phyloP scores from a whole-genome alignment of 306 rosid species.

The Castanea mollissima region DNA sequence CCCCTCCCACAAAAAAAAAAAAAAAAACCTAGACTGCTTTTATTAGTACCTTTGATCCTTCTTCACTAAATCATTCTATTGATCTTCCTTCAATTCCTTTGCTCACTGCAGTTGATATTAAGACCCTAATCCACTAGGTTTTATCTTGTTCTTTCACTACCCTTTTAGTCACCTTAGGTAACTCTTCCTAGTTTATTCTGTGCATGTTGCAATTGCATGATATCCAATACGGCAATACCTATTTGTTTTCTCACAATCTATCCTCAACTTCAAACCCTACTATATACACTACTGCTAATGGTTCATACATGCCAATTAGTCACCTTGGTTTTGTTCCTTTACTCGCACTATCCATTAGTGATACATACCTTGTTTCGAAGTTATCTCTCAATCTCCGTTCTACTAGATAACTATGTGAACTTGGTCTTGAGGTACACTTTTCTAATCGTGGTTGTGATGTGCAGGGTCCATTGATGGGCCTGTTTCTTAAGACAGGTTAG shows the following conservation, averaged over 20 bases:
- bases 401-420: background rate
- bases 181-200: background rate
- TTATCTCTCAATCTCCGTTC: background rate
- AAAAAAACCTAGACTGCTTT: background rate
- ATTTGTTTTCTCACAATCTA: background rate
- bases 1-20: no score
- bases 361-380: background rate
- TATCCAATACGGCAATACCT: background rate
- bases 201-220: background rate
- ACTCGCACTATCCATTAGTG: background rate
- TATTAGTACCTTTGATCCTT: background rate
- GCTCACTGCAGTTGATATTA: background rate
- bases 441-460: background rate
- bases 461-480: background rate
- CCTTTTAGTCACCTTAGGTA: background rate
- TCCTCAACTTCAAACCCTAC: background rate
- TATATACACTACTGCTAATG: background rate
- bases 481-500: no score
- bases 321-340: background rate
- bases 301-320: background rate
- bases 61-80: background rate
- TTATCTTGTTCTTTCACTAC: background rate
- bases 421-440: background rate
- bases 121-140: background rate
- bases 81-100: background rate